Evolutionary conservation across 164 flowering plant species (phyloP), one percentile per base, ranked within the genome.

Genomic region (Hamamelis virginiana): DNA sequence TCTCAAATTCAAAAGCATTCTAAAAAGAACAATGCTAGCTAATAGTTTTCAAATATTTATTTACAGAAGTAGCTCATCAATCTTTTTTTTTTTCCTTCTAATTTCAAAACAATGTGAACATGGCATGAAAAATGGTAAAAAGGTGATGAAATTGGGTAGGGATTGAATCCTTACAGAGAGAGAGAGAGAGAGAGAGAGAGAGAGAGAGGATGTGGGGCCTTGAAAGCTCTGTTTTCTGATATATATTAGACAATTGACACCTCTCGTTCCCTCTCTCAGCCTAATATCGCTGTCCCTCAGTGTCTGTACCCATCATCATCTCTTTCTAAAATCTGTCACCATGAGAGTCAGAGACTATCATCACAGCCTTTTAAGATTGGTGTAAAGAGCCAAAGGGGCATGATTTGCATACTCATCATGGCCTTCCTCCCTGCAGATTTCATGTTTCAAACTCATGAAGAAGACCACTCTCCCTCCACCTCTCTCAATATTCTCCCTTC

Each of bases 391-490:
- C 25, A 15, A 15, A 56, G 25, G 5, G 14, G 33, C 33, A 57
- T 18, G 27, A 62, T 15, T 33, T 25, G 55, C 47, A 27, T 59
- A 48, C 33, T 27, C 22, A 67, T 21, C 18, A 77, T 80, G 79
- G 76, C 76, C 43, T 79, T 73, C 59, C 79, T 72, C 50, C 76
- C 76, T 21, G 59, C 78, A 57, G 74, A 69, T 67, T 77, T 77
- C 77, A 72, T 78, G 76, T 80, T 77, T 68, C 85, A 75, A 19
- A 23, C 73, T 41, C 78, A 75, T 41, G 72, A 77, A 47, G 57
- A 74, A 15, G 68, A 62, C 23, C 76, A 72, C 58, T 61, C 69
- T 51, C 67, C 76, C 59, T 66, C 75, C 8, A 62, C 77, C 56
- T 75, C 80, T 26, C 76, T 69, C 71, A 69, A 64, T 55, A 70